A percentile compares a stretch with the other conserved stretches of the same genome.
Conservation (phyloP, 495 filamentous ascomycete species). For the Neurospora africana region DNA sequence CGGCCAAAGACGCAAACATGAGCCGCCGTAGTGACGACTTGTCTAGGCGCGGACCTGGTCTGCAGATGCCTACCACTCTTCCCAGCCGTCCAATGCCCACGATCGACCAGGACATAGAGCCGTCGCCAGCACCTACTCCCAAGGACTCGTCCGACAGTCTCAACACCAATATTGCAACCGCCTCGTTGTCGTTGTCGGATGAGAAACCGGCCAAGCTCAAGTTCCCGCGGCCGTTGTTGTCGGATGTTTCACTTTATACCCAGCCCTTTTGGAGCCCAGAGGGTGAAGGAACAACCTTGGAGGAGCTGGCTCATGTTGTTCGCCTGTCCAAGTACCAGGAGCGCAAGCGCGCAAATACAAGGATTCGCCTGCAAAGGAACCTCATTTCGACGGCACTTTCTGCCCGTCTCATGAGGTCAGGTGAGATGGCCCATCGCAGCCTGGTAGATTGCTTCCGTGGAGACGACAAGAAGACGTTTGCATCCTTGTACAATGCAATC, state of each 20-base stretch:
- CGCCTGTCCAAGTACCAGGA: slow-evolving; percentile 63
- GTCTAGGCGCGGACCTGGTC: slow-evolving; percentile 27
- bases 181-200: slow-evolving; percentile 9
- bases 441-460: slow-evolving; percentile 81
- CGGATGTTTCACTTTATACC: slow-evolving; percentile 41
- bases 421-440: slow-evolving; percentile 66
- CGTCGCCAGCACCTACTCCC: slow-evolving; percentile 14
- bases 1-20: slow-evolving; percentile 24
- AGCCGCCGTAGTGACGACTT: slow-evolving; percentile 26
- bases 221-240: slow-evolving; percentile 34
- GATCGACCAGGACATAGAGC: slow-evolving; percentile 30
- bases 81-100: slow-evolving; percentile 31
- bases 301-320: slow-evolving; percentile 62
- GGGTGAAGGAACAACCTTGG: slow-evolving; percentile 48
- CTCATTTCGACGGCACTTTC: slow-evolving; percentile 67
- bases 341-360: slow-evolving; percentile 56
- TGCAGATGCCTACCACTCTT: slow-evolving; percentile 26
- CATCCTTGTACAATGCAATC: slow-evolving; percentile 73
- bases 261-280: slow-evolving; percentile 37
- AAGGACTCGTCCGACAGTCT: slow-evolving; percentile 18
- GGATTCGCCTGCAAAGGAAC: slow-evolving; percentile 54
- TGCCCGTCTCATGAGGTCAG: slow-evolving; percentile 66
- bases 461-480: slow-evolving; percentile 85
- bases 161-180: slow-evolving; percentile 3
- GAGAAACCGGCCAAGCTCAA: slow-evolving; percentile 19